Base-by-base conservation (phyloP, 2,329 filamentous ascomycete genomes). In the Arthroderma sp. region DNA sequence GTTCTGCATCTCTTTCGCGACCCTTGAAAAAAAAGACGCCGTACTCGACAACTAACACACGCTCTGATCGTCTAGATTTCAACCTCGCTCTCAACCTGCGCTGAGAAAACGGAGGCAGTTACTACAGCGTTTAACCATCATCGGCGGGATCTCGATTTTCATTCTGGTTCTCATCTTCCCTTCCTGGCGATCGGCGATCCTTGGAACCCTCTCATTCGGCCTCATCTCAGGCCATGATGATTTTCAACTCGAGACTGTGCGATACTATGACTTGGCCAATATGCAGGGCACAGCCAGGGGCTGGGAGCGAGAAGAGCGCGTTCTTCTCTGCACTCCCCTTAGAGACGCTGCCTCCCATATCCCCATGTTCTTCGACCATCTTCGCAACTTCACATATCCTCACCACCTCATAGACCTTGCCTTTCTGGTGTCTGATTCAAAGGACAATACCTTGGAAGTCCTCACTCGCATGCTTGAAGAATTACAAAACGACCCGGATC, bases 311-410 rank as follows among this genome's bases (percentile, higher is more conserved):
- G 91, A 94, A 62, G 91, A 98, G 68, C 80, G 91, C 52, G 94
- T 98, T 53, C 73, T 98, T 30, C 76, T 98, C 47, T 96, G 91
- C 64, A 91, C 94, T 10, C 91, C 91, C 38, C 75, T 98, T 45
- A 79, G 91, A 64, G 93, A 98, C 64, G 91, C 91, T 38, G 81
- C 93, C 58, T 75, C 85, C 28, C 91, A 98, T 72, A 68, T 98
- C 40, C 78, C 82, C 49, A 96, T 98, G 89, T 96, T 98, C 75
- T 98, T 98, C 68, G 83, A 83, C n/a, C 93, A 98, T 61, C 73
- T 98, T 47, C 81, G 80, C 54, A 98, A 98, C 66, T 82, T 98
- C 53, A 98, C 91, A 11, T 98, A 98, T 59, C 91, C 91, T 0
- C 91, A 98, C 62, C 83, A 94, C 60, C 74, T 98, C 42, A 93